These are phyloP conservation scores for Penicillium ucsense DNA, from an alignment of 495 filamentous ascomycete species.

Conservation along the genomic window DNA sequence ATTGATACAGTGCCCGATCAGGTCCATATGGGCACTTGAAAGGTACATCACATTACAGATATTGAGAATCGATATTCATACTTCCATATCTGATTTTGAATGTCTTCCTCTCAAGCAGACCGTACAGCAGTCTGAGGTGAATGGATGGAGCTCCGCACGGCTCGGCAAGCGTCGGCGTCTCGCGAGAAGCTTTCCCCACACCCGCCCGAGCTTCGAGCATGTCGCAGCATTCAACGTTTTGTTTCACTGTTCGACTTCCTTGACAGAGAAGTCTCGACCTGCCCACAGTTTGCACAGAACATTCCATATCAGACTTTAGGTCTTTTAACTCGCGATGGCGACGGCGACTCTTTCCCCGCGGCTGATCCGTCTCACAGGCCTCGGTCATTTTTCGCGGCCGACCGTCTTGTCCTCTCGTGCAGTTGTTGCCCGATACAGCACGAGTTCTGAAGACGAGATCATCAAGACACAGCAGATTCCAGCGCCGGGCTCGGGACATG, in stretches of 20 bases:
- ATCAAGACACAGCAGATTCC: conserved; percentile 64
- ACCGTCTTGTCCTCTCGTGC: conserved; percentile 17
- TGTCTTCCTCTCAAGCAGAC: no score
- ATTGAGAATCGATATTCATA: no score
- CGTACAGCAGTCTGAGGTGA: no score
- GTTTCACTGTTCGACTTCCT: not conserved
- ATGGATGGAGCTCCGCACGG: not conserved
- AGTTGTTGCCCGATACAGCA: conserved; percentile 29
- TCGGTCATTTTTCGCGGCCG: conserved; percentile 9
- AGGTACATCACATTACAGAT: no score
- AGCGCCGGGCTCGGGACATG: conserved; percentile 72
- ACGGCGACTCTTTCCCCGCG: conserved; percentile 23
- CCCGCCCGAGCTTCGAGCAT: conserved; percentile 12
- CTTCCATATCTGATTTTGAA: no score
- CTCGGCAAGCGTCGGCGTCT: conserved; percentile 18
- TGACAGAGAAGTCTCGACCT: not conserved
- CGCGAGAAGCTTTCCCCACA: conserved; percentile 17
- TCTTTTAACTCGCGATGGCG: conserved; percentile 3
- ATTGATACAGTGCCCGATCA: no score
- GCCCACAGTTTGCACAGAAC: not conserved
- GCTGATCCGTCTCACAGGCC: conserved; percentile 17
- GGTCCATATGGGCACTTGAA: no score
- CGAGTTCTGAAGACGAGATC: conserved; percentile 33
- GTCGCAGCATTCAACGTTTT: not conserved
- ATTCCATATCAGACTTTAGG: no score